Percentiles rank a stretch among this genome's conserved stretches.
These are phyloP conservation scores for Moniliella sp. DNA, from an alignment of 1,284 basidiomycete genomes.

Conservation along the genomic window DNA sequence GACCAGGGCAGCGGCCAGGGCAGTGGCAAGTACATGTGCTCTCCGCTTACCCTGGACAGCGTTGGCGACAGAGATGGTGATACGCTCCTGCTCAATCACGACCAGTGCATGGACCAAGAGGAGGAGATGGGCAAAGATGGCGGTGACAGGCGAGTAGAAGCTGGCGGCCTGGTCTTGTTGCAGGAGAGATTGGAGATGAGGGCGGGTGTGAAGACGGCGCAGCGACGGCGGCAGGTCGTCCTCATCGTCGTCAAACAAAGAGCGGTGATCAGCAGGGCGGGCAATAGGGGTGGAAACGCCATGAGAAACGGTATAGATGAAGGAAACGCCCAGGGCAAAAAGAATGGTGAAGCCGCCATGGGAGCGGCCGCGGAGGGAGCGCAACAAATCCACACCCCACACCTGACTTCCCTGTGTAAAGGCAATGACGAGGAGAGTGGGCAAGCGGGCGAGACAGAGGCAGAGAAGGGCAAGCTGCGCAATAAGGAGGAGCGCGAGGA, in stretches of 20 bases:
- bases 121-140: conserved; percentile 12
- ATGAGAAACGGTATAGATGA: conserved; percentile 8
- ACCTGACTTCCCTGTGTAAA: conserved; percentile 31
- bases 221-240: conserved; percentile 11
- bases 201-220: conserved; percentile 8
- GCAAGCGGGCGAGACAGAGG: conserved; percentile 16
- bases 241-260: conserved; percentile 2
- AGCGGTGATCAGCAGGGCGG: conserved; percentile 1
- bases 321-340: conserved; percentile 13
- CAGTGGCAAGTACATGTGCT: conserved; percentile 20
- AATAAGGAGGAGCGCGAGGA: conserved; percentile 14
- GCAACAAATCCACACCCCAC: conserved; percentile 21
- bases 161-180: conserved; percentile 7
- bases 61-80: conserved; percentile 9
- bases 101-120: conserved; percentile 18
- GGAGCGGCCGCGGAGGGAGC: conserved; percentile 6
- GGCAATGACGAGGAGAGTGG: conserved; percentile 19
- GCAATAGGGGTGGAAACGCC: conserved; percentile 2
- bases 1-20: conserved; percentile 10
- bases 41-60: conserved; percentile 19
- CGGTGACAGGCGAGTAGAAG: conserved; percentile 9
- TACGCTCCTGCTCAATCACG: conserved; percentile 20
- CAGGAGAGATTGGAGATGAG: conserved; percentile 8
- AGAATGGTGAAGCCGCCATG: conserved; percentile 19
- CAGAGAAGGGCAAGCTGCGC: conserved; percentile 23